Conservation (phyloP, 257 asterid species). For the Cruciata laevipes region DNA sequence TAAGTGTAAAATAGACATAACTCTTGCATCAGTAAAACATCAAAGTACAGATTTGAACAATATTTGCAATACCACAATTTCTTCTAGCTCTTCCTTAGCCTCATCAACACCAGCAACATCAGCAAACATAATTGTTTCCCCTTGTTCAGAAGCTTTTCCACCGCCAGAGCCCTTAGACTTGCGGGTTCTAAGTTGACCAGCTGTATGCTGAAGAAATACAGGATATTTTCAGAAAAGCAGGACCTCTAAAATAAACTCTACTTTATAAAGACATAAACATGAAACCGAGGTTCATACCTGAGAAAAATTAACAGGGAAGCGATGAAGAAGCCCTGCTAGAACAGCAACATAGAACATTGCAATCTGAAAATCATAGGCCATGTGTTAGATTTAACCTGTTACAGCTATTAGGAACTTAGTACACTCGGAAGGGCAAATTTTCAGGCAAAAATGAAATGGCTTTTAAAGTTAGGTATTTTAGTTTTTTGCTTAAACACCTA, state of each 20-base stretch:
- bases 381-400: slow-evolving; percentile 14
- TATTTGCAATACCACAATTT: slow-evolving; percentile 69
- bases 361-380: slow-evolving; percentile 45
- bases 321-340: slow-evolving; percentile 89
- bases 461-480: too few relatives aligned
- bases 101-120: slow-evolving; percentile 99
- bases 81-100: slow-evolving; percentile 99
- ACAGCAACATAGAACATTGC: slow-evolving; percentile 87
- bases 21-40: slow-evolving; percentile 4
- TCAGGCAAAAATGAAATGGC: too few relatives aligned
- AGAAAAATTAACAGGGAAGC: slow-evolving; percentile 86
- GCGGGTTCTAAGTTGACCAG: slow-evolving; percentile 86
- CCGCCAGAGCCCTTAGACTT: slow-evolving; percentile 74
- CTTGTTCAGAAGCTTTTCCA: slow-evolving; percentile 75
- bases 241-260: not conserved
- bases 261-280: slow-evolving; percentile 3
- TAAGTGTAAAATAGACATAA: not conserved
- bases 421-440: not conserved
- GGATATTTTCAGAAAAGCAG: not conserved
- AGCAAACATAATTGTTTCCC: slow-evolving; percentile 74
- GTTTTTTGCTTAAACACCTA: too few relatives aligned
- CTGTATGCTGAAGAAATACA: slow-evolving; percentile 50
- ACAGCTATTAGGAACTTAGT: not conserved
- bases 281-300: slow-evolving; percentile 46
- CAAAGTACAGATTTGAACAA: slow-evolving; percentile 16